Base-by-base conservation (phyloP, 257 asterid species). In the Cynanchum wilfordii region DNA sequence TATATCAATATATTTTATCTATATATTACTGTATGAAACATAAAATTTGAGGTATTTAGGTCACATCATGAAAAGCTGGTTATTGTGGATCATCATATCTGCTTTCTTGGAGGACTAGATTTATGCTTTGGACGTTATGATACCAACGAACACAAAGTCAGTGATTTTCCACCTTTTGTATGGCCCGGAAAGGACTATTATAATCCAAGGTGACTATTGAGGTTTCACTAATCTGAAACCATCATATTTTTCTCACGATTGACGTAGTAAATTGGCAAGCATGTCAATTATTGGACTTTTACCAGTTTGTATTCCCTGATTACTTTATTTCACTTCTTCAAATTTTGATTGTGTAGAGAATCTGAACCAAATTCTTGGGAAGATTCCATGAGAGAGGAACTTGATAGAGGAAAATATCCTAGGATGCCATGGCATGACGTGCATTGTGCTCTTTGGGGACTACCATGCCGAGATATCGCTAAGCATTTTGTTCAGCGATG, bases 401-500 rank as follows among this genome's bases (percentile, higher is more conserved):
- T 93, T 76, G 95, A 93, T 59, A 79, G 98, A 70, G 80, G 79
- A 55, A 93, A 81, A 76, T 88, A 87, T 82, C 98, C 98, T 15
- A 96, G 99, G 42, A 94, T 94, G 99, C 97, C 99, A 55, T 94
- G 99, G 99, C 99, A 94, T 30, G 99, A 94, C 70, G 99, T 94
- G 81, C 99, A 94, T 57, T 94, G 99, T 72, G 96, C 99, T 24
- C 80, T 94, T 36, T 94, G 99, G 99, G 99, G 97, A 25, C 97
- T 97, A 38, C 86, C 99, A 59, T 94, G 97, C 80, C 91, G 89
- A 87, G 97, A 94, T 79, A 81, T 94, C 70, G 97, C 99, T 44
- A 87, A 97, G 82, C 99, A 94, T 80, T 94, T 91, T 76, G 90
- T 90, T 83, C 98, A 91, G 75, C 96, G 99, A 38, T 94, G 99